Evolutionary conservation across 1,284 basidiomycete species (phyloP).

Genomic region (Athelia psychrophila): DNA sequence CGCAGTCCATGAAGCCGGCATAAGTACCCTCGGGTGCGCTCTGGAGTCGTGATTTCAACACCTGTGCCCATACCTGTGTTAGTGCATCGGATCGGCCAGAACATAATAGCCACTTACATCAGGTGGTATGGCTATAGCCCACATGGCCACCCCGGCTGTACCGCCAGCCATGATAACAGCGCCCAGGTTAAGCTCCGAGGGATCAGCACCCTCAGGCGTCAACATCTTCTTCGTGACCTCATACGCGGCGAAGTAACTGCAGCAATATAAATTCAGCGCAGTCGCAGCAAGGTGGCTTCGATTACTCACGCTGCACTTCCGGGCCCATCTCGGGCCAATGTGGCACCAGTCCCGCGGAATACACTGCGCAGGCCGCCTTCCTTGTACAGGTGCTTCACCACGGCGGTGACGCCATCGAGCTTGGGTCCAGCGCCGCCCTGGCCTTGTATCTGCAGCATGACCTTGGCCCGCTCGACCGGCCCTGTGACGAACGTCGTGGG

Average conservation of each 20-base stretch:
- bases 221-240: slow-evolving; percentile 90
- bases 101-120: slow-evolving; percentile 58
- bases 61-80: slow-evolving; percentile 41
- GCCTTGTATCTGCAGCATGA: slow-evolving; percentile 92
- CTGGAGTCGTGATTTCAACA: slow-evolving; percentile 95
- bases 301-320: slow-evolving; percentile 88
- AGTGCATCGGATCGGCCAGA: too few species aligned
- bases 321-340: slow-evolving; percentile 92
- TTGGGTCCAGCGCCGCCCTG: slow-evolving; percentile 72
- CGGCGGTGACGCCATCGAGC: slow-evolving; percentile 93
- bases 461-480: slow-evolving; percentile 97
- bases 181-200: slow-evolving; percentile 82
- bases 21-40: slow-evolving; percentile 97
- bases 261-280: slow-evolving; percentile 6
- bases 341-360: slow-evolving; percentile 92
- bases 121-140: slow-evolving; percentile 92
- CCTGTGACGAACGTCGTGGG: slow-evolving; percentile 92
- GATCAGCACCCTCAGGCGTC: slow-evolving; percentile 73
- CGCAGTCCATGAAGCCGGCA: slow-evolving; percentile 91
- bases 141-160: slow-evolving; percentile 96
- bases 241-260: slow-evolving; percentile 95
- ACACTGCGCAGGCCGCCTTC: slow-evolving; percentile 94
- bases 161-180: slow-evolving; percentile 93
- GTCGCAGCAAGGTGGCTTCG: background rate
- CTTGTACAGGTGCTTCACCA: slow-evolving; percentile 88